Evolutionary conservation across 1,139 yeast species (phyloP).

Genomic region (Debaryomyces coudertii): DNA sequence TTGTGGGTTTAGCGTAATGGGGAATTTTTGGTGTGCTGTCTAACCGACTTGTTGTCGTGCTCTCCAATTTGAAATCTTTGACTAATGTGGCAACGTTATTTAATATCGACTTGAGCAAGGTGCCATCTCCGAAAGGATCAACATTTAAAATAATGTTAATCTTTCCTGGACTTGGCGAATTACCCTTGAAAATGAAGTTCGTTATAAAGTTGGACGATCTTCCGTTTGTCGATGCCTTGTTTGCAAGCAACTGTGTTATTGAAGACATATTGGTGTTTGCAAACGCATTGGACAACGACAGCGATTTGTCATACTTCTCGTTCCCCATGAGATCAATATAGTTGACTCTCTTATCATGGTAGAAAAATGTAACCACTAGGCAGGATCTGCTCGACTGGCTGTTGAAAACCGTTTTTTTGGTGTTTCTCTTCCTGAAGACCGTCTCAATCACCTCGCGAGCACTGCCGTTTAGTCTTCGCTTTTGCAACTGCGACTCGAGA

Average conservation of each 20-base stretch:
- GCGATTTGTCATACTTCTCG: conserved; percentile 27
- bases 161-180: conserved; percentile 11
- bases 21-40: conserved; percentile 19
- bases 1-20: conserved; percentile 38
- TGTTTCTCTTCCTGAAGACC: conserved; percentile 26
- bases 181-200: conserved; percentile 30
- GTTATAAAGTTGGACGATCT: conserved; percentile 34
- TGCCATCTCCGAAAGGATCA: conserved; percentile 31
- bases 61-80: conserved; percentile 21
- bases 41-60: conserved; percentile 11
- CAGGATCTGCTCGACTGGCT: conserved; percentile 31
- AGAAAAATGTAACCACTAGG: conserved; percentile 29
- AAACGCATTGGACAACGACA: conserved; percentile 24
- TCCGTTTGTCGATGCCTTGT: conserved; percentile 13
- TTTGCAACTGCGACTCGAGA: conserved; percentile 21
- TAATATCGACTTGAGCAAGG: conserved; percentile 32
- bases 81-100: conserved; percentile 30
- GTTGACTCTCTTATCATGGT: conserved; percentile 24
- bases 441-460: conserved; percentile 14
- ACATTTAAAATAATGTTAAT: conserved; percentile 32
- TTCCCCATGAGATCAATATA: conserved; percentile 39
- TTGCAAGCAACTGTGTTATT: conserved; percentile 30
- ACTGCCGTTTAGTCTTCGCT: conserved; percentile 13
- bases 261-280: conserved; percentile 35
- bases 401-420: conserved; percentile 25